phyloP scores from a whole-genome alignment of 495 filamentous ascomycete species.

The Aspergillus biplanus region DNA sequence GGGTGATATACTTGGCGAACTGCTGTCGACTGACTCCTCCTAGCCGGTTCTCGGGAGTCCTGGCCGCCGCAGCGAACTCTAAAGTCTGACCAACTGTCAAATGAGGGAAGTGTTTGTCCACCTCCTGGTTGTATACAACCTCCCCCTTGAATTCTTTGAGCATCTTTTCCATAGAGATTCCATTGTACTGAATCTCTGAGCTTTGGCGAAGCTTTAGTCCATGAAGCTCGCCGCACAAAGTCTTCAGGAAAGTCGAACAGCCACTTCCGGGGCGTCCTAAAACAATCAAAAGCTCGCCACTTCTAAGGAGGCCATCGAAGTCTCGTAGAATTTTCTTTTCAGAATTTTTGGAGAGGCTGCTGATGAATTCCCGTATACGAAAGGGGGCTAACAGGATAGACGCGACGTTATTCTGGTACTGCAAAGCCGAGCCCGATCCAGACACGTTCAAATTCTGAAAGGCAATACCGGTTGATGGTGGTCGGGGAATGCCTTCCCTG shows the following conservation, averaged over 20 bases:
- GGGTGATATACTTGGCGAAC: slow-evolving; percentile 51
- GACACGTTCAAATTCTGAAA: slow-evolving; percentile 59
- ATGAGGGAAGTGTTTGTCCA: slow-evolving; percentile 68
- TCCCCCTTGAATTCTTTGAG: slow-evolving; percentile 65
- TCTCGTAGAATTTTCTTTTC: slow-evolving; percentile 47
- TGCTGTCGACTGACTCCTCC: slow-evolving; percentile 44
- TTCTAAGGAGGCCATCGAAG: slow-evolving; percentile 45
- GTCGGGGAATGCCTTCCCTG: slow-evolving; percentile 45
- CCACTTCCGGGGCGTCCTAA: slow-evolving; percentile 50
- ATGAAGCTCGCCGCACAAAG: slow-evolving; percentile 41
- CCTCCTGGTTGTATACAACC: slow-evolving; percentile 64
- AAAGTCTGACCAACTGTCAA: slow-evolving; percentile 70
- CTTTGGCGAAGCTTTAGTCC: slow-evolving; percentile 44
- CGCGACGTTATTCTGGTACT: slow-evolving; percentile 59
- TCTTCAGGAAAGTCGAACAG: slow-evolving; percentile 50
- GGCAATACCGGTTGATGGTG: slow-evolving; percentile 45
- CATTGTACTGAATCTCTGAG: slow-evolving; percentile 56
- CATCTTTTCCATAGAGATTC: slow-evolving; percentile 55
- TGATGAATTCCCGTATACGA: slow-evolving; percentile 48
- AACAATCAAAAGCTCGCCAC: slow-evolving; percentile 46
- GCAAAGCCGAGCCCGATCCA: slow-evolving; percentile 56
- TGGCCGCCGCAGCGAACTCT: slow-evolving; percentile 61
- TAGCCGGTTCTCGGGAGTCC: slow-evolving; percentile 50
- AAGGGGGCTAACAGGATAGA: slow-evolving; percentile 54
- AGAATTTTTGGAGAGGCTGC: slow-evolving; percentile 24